Base-by-base conservation (phyloP, 2,329 filamentous ascomycete species). In the Alternaria consortialis region DNA sequence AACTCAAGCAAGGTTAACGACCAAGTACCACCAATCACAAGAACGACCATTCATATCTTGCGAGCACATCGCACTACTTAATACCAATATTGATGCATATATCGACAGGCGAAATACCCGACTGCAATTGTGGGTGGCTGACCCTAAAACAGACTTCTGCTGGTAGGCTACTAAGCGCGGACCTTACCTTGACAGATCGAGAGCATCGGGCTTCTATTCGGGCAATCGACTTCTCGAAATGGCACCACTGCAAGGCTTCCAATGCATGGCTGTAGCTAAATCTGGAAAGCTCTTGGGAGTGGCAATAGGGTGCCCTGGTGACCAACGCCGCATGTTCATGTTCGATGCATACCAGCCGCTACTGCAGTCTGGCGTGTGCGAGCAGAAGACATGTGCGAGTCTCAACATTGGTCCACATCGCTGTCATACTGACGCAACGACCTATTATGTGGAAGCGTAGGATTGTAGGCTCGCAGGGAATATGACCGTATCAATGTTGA, bases 221-320 rank as follows among this genome's bases (percentile, higher is more conserved):
- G 32, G 46, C 32, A 36, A 37, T 50, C 46, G 46, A 50, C 31
- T 50, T 50, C 46, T 50, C 46, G 11, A 50, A 37, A 17, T 17
- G 31, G 31, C 32, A 37, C 46, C 46, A 50, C 46, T 50, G 46
- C 46, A 37, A 36, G 31, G 32, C 46, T 50, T n/a, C 27, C 20
- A 50, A 13, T 20, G 46, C 46, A 50, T 50, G 32, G 27, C 31
- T 37, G 37, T 25, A 17, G 20, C 27, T 7, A 20, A n/a, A 50
- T 27, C 12, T 13, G 46, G 8, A 13, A 23, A 23, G 46, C 32
- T 37, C 23, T 34, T 50, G 13, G 46, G 20, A 50, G 46, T 50
- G 46, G 46, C 46, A 37, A 50, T 13, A n/a, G 34, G 29, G 11
- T 15, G 46, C 20, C 32, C 46, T 50, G 31, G 32, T 50, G 46